Percentiles rank a stretch among this genome's conserved stretches.
Evolutionary conservation across 768 basidiomycete species (phyloP).

Genomic region (Rickenella mellea): DNA sequence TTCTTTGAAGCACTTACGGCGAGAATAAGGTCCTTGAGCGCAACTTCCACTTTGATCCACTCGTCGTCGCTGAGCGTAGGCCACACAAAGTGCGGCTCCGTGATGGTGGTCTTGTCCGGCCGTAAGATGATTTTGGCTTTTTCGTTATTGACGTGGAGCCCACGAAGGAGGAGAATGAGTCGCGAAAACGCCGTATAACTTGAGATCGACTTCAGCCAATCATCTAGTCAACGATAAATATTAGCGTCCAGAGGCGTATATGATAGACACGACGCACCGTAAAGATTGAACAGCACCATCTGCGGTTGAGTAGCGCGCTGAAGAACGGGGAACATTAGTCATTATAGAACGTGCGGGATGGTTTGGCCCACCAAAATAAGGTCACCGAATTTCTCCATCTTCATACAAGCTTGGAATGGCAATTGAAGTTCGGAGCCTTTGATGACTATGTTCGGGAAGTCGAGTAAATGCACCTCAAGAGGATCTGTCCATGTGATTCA

Average conservation of each 20-base stretch:
- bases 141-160: slow-evolving; percentile 97
- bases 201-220: slow-evolving; percentile 98
- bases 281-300: slow-evolving; percentile 97
- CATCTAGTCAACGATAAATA: slow-evolving; percentile 43
- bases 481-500: slow-evolving; percentile 48
- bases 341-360: neutral
- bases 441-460: slow-evolving; percentile 99
- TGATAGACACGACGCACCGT: slow-evolving; percentile 38
- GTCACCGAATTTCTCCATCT: slow-evolving; percentile 99
- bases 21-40: slow-evolving; percentile 94
- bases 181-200: slow-evolving; percentile 99
- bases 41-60: slow-evolving; percentile 99
- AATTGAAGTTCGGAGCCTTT: slow-evolving; percentile 97
- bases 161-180: slow-evolving; percentile 92
- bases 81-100: slow-evolving; percentile 97
- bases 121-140: slow-evolving; percentile 98
- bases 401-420: slow-evolving; percentile 99
- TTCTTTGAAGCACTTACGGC: slow-evolving; percentile 37
- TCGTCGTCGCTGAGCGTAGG: slow-evolving; percentile 88
- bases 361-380: slow-evolving; percentile 69
- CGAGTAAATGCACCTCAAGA: slow-evolving; percentile 95
- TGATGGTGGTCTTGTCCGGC: slow-evolving; percentile 94
- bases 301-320: slow-evolving; percentile 95
- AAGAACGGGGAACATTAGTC: slow-evolving; percentile 7
- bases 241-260: neutral